These are phyloP conservation scores for Mycena metata DNA, from an alignment of 768 basidiomycete genomes.

Conservation along the genomic window DNA sequence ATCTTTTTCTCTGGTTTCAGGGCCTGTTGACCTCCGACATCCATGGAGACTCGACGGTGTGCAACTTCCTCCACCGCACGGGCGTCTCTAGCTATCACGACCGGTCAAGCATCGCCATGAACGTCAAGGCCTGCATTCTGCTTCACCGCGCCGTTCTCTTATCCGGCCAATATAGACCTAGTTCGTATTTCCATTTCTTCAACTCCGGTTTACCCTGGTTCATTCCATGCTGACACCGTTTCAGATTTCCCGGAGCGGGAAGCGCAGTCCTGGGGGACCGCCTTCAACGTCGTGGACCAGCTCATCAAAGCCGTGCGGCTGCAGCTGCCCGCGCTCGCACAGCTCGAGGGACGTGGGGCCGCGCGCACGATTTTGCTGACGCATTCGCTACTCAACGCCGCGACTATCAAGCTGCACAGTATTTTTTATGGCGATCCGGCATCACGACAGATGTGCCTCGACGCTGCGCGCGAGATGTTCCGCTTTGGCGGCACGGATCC, in stretches of 20 bases:
- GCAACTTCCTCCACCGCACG: conserved; percentile 60
- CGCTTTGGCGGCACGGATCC: conserved; percentile 54
- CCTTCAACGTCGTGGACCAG: conserved; percentile 60
- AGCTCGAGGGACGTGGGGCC: conserved; percentile 50
- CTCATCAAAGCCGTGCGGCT: conserved; percentile 59
- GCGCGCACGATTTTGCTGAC: conserved; percentile 58
- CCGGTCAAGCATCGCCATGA: conserved; percentile 53
- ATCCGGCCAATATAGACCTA: conserved; percentile 60
- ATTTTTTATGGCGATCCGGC: conserved; percentile 58
- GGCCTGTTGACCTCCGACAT: conserved; percentile 59
- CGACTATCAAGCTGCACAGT: conserved; percentile 66
- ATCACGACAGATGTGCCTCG: conserved; percentile 60
- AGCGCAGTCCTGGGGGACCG: conserved; percentile 55
- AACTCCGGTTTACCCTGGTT: conserved; percentile 2
- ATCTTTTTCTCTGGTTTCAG: conserved; percentile 44
- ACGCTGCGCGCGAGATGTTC: conserved; percentile 59
- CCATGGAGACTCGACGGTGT: conserved; percentile 62
- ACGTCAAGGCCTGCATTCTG: conserved; percentile 68
- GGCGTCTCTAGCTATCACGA: conserved; percentile 49
- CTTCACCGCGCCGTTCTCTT: conserved; percentile 71
- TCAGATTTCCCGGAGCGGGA: conserved; percentile 60
- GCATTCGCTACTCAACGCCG: conserved; percentile 62
- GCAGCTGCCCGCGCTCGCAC: conserved; percentile 50
- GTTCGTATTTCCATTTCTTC: conserved; percentile 47
- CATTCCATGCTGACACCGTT: conserved; percentile 2